These are phyloP conservation scores for Golubevia pallescens DNA, from an alignment of 1,284 basidiomycete species.

Conservation along the genomic window DNA sequence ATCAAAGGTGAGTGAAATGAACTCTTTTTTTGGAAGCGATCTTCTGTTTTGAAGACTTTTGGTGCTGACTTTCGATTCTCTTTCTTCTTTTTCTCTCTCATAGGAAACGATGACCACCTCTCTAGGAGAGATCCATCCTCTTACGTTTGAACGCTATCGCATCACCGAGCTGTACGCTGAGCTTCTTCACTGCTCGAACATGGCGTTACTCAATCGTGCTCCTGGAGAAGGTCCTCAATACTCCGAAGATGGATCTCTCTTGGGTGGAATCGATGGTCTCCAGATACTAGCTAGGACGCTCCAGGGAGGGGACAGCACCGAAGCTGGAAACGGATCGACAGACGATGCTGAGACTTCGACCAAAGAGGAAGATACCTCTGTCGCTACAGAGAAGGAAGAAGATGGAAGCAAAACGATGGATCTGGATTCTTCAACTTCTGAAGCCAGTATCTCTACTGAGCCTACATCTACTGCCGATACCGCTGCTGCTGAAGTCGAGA, in stretches of 20 bases:
- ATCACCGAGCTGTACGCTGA: conserved; percentile 97
- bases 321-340: background rate
- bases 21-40: no score
- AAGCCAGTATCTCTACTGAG: background rate
- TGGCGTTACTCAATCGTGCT: conserved; percentile 87
- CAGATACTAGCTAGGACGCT: conserved; percentile 51
- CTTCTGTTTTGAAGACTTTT: background rate
- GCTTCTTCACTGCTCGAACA: conserved; percentile 95
- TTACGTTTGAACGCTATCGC: conserved; percentile 95
- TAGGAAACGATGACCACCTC: conserved; percentile 32
- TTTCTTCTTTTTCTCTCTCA: background rate
- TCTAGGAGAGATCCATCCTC: conserved; percentile 70
- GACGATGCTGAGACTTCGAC: background rate
- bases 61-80: background rate
- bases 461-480: background rate
- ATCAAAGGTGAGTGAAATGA: conserved; percentile 5
- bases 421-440: background rate
- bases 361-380: conserved; percentile 1
- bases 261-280: conserved; percentile 61
- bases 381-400: background rate
- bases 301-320: conserved; percentile 24
- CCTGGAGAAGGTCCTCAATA: conserved; percentile 55
- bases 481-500: background rate
- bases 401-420: background rate
- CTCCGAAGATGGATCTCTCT: conserved; percentile 43